These are phyloP conservation scores for Capsella rubella DNA, from an alignment of 441 rosid species.

Conservation along the genomic window DNA sequence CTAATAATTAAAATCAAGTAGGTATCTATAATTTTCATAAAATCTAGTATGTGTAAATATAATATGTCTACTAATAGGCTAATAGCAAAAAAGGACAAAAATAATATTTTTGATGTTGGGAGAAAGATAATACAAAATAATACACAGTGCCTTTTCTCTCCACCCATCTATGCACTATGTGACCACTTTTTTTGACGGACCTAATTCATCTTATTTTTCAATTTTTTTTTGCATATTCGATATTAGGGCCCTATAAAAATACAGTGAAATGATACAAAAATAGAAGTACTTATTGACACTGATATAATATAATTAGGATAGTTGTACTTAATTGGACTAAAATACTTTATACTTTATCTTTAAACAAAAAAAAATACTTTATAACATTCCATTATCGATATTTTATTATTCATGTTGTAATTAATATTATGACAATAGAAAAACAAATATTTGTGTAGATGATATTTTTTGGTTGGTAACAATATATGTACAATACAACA, in stretches of 20 bases:
- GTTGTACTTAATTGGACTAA: neutral
- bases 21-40: neutral
- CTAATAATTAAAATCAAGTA: neutral
- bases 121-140: slow-evolving; percentile 5
- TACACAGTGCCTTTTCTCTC: neutral
- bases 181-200: slow-evolving; percentile 11
- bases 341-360: neutral
- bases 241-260: neutral
- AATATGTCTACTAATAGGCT: neutral
- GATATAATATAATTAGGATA: neutral
- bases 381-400: neutral
- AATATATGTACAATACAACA: no score
- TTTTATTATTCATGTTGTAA: no score
- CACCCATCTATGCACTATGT: slow-evolving; percentile 20
- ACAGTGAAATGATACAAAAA: neutral
- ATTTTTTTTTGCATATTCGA: slow-evolving; percentile 4
- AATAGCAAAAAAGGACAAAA: slow-evolving; percentile 8
- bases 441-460: no score
- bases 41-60: neutral
- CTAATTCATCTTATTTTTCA: neutral
- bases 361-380: no score
- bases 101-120: neutral
- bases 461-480: no score
- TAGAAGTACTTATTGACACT: neutral
- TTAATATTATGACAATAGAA: no score